These are phyloP conservation scores for Gonium pectorale DNA, from an alignment of 139 green algal genomes.

Conservation along the genomic window DNA sequence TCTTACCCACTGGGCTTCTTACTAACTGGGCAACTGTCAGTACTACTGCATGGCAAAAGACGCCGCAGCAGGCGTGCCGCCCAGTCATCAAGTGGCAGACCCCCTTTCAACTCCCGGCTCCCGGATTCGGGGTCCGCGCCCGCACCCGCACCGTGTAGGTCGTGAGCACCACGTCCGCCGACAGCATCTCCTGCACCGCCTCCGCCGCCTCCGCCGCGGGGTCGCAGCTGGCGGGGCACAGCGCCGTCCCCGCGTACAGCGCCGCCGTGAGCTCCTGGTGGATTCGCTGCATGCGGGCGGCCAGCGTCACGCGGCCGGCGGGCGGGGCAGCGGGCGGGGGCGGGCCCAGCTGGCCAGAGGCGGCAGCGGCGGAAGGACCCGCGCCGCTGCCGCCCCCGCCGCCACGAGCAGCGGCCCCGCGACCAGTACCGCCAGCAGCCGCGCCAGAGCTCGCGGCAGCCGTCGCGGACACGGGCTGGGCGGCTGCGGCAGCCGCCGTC, in stretches of 20 bases:
- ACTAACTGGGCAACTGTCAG: too few relatives aligned
- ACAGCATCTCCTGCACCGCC: slow-evolving; percentile 49
- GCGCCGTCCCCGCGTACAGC: slow-evolving; percentile 27
- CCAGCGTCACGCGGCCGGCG: background rate
- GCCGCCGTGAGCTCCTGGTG: slow-evolving; percentile 10
- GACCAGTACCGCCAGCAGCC: background rate
- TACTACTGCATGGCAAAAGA: too few relatives aligned
- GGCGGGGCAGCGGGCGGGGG: too few relatives aligned
- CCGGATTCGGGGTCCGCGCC: too few relatives aligned
- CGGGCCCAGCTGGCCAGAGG: background rate
- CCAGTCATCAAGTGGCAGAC: too few relatives aligned
- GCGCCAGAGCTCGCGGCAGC: background rate
- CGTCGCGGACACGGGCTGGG: background rate
- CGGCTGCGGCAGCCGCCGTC: background rate
- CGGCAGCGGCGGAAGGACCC: background rate
- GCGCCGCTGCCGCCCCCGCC: background rate
- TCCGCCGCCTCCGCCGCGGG: slow-evolving; percentile 51
- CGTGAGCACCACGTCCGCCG: slow-evolving; percentile 76
- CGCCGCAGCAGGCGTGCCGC: too few relatives aligned
- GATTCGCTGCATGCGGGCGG: background rate
- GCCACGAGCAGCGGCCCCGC: background rate
- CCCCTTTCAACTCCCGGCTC: too few relatives aligned
- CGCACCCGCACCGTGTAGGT: slow-evolving; percentile 61
- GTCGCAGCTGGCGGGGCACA: slow-evolving; percentile 41
- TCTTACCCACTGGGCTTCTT: too few relatives aligned